Evolutionary conservation across 2,329 filamentous ascomycete species (phyloP).

Genomic region (Epichloe brachyelytri): DNA sequence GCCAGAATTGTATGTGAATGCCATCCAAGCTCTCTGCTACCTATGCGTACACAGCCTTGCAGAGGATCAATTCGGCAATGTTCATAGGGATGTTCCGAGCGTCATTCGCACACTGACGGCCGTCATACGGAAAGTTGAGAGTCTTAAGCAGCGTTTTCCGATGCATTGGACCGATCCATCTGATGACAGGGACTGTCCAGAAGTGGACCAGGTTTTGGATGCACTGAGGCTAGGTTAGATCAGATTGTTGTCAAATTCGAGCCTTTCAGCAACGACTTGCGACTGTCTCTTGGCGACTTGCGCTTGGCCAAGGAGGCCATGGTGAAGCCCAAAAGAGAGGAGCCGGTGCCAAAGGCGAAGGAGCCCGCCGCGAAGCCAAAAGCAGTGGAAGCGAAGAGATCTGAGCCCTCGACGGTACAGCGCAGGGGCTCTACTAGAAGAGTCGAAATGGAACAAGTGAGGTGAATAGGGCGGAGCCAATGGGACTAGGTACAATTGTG

Average conservation of each 20-base stretch:
- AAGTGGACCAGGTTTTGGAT: constrained; percentile 58
- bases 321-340: constrained; percentile 11
- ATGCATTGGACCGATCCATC: constrained; percentile 71
- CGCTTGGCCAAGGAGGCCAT: constrained; percentile 57
- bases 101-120: constrained; percentile 62
- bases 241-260: constrained; percentile 61
- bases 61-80: constrained; percentile 76
- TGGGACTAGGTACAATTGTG: no score
- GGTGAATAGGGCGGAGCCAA: constrained; percentile 1
- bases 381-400: constrained; percentile 11
- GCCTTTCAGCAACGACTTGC: constrained; percentile 57
- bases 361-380: constrained; percentile 19
- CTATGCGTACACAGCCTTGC: constrained; percentile 60
- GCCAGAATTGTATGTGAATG: constrained; percentile 54
- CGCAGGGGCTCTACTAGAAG: constrained; percentile 8
- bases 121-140: constrained; percentile 56
- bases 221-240: constrained; percentile 50
- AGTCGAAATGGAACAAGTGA: constrained; percentile 19
- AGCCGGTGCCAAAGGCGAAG: constrained; percentile 9
- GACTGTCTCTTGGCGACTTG: constrained; percentile 58
- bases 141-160: constrained; percentile 45
- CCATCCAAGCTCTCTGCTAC: constrained; percentile 53
- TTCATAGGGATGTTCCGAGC: constrained; percentile 65
- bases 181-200: constrained; percentile 39
- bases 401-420: constrained; percentile 9